A percentile compares a stretch with the other conserved stretches of the same genome.
Conservation (phyloP, 192 early-diverging fungal species). For the Coemansia sp. region DNA sequence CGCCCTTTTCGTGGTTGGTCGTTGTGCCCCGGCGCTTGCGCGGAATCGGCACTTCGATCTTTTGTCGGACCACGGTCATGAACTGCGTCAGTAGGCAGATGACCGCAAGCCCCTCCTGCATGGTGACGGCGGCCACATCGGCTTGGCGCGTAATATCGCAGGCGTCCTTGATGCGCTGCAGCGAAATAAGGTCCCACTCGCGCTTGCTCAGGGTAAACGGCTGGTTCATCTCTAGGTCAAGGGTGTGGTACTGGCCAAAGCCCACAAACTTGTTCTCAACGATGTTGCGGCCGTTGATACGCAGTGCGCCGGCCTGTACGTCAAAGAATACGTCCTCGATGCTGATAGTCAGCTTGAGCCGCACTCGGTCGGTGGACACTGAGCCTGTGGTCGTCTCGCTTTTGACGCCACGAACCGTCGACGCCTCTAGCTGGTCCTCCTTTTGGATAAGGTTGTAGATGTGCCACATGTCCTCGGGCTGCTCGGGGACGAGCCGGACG, state of each 20-base stretch:
- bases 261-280: slow-evolving; percentile 90
- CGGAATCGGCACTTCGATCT: slow-evolving; percentile 90
- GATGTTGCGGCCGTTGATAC: slow-evolving; percentile 86
- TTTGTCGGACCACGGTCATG: slow-evolving; percentile 94
- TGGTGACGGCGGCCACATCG: slow-evolving; percentile 90
- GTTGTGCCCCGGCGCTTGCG: slow-evolving; percentile 89
- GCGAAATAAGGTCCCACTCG: slow-evolving; percentile 92
- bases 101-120: slow-evolving; percentile 89
- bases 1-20: slow-evolving; percentile 88
- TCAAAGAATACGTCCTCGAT: slow-evolving; percentile 92
- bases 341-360: slow-evolving; percentile 78
- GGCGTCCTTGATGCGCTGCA: slow-evolving; percentile 85
- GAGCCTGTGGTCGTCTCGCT: slow-evolving; percentile 87
- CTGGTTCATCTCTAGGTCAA: slow-evolving; percentile 89
- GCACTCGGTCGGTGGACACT: slow-evolving; percentile 76
- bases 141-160: slow-evolving; percentile 89
- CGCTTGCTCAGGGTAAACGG: slow-evolving; percentile 85
- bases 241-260: slow-evolving; percentile 90
- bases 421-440: slow-evolving; percentile 84
- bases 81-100: slow-evolving; percentile 90
- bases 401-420: slow-evolving; percentile 88
- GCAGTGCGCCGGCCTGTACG: slow-evolving; percentile 76
- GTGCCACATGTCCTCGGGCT: slow-evolving; percentile 99
- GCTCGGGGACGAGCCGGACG: slow-evolving; percentile 83
- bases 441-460: slow-evolving; percentile 83